phyloP scores from a whole-genome alignment of 78 protist genomes.

The Speleostelium caveatum region DNA sequence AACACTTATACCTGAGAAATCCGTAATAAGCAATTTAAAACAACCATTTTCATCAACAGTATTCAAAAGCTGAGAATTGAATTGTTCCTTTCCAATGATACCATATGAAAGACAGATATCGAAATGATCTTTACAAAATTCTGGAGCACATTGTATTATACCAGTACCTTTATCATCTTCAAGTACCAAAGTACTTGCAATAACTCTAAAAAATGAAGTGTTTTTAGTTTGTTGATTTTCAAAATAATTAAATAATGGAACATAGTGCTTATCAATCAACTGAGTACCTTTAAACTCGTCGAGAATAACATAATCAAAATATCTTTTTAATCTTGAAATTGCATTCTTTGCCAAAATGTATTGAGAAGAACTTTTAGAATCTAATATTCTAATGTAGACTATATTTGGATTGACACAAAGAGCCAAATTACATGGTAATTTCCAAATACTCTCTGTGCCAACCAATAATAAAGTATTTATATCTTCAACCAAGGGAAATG shows the following conservation, averaged over 20 bases:
- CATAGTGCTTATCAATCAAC: conserved; percentile 86
- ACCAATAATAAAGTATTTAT: conserved; percentile 87
- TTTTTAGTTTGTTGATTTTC: background rate
- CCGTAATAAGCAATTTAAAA: conserved; percentile 93
- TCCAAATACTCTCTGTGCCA: conserved; percentile 99
- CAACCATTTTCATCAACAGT: conserved; percentile 97
- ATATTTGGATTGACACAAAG: too few species aligned
- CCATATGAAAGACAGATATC: conserved; percentile 91
- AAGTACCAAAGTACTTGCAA: conserved; percentile 92
- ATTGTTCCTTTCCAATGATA: conserved; percentile 84
- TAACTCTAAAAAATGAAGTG: conserved; percentile 92
- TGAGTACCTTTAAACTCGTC: too few species aligned
- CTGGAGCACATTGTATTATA: conserved; percentile 99
- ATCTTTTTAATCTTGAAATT: too few species aligned
- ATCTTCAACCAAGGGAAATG: background rate
- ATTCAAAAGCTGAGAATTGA: conserved; percentile 85
- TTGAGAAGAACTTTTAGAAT: too few species aligned
- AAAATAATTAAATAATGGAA: conserved; percentile 95
- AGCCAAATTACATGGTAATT: conserved; percentile 97
- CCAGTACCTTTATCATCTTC: conserved; percentile 94
- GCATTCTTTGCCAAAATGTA: too few species aligned
- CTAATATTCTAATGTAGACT: too few species aligned
- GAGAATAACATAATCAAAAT: too few species aligned
- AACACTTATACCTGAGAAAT: conserved; percentile 90
- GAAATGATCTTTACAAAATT: conserved; percentile 99